Evolutionary conservation across 176 grass and related monocot species (phyloP).

Genomic region (Puccinellia tenuiflora): DNA sequence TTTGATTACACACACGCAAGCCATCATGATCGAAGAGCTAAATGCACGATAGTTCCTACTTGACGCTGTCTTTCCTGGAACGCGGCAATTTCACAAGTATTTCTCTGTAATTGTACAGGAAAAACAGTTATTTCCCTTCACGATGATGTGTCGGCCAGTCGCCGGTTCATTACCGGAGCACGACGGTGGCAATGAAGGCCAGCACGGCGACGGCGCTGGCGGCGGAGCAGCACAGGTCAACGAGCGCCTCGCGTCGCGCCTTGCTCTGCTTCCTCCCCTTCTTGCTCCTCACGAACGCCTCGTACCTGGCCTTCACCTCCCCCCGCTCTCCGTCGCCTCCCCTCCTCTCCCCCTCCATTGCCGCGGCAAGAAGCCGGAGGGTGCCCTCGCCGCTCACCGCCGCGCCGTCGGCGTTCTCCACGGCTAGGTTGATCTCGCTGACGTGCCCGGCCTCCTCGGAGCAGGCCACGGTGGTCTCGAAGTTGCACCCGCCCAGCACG

Average conservation of each 20-base stretch:
- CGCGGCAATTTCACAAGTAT: background rate
- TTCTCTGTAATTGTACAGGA: background rate
- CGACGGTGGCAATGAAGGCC: constrained; percentile 28
- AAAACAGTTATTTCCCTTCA: background rate
- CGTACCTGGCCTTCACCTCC: constrained; percentile 31
- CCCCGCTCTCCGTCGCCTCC: constrained; percentile 3
- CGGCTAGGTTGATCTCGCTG: constrained; percentile 42
- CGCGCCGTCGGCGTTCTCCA: constrained; percentile 49
- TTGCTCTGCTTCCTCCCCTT: constrained; percentile 42
- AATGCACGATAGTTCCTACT: background rate
- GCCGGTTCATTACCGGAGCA: constrained; percentile 31
- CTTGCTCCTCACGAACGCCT: constrained; percentile 34
- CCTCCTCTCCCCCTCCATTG: constrained; percentile 35
- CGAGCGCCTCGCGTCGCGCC: constrained; percentile 38
- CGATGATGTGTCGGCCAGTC: background rate
- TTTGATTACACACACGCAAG: too few relatives aligned
- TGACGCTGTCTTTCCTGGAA: background rate
- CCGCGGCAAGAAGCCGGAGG: constrained; percentile 34
- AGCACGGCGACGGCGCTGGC: constrained; percentile 53
- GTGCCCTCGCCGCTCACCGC: constrained; percentile 37
- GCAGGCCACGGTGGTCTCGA: constrained; percentile 41
- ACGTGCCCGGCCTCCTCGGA: constrained; percentile 27
- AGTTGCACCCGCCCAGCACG: constrained; percentile 44
- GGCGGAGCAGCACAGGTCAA: constrained; percentile 54
- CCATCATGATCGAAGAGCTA: background rate